phyloP scores from a whole-genome alignment of 768 basidiomycete genomes.

The Phaffia australis region DNA sequence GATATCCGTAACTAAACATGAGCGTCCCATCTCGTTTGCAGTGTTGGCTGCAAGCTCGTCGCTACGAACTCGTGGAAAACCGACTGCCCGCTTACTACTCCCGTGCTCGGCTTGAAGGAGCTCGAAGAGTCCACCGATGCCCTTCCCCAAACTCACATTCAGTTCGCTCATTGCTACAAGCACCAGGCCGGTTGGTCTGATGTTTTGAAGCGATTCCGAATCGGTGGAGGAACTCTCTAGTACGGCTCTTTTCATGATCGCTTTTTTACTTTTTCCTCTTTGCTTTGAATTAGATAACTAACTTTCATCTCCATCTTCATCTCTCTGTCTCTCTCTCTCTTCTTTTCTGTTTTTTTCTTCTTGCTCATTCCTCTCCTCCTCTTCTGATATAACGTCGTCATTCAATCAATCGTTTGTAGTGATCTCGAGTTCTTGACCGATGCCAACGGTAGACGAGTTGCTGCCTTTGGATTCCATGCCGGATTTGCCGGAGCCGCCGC shows the following conservation, averaged over 20 bases:
- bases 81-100: constrained; percentile 52
- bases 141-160: constrained; percentile 86
- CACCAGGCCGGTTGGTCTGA: constrained; percentile 82
- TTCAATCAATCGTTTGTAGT: constrained; percentile 46
- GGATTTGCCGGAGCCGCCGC: constrained; percentile 94
- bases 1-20: no score
- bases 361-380: no score
- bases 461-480: constrained; percentile 96
- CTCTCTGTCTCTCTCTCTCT: no score
- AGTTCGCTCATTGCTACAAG: constrained; percentile 98
- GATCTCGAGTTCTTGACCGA: constrained; percentile 94
- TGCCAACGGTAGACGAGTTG: constrained; percentile 71
- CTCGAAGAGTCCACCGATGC: constrained; percentile 69
- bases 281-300: no score
- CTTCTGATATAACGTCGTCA: constrained; percentile 56
- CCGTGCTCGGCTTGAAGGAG: constrained; percentile 94
- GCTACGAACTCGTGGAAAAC: constrained; percentile 71
- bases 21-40: constrained; percentile 34
- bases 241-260: no score
- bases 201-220: constrained; percentile 72
- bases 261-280: no score
- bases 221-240: constrained; percentile 44
- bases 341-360: no score
- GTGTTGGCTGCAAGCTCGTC: constrained; percentile 80
- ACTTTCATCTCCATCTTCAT: no score